Evolutionary conservation across 1,284 basidiomycete genomes (phyloP), one percentile per base, ranked within the genome.

Genomic region (Lignosus rhinocerotis): DNA sequence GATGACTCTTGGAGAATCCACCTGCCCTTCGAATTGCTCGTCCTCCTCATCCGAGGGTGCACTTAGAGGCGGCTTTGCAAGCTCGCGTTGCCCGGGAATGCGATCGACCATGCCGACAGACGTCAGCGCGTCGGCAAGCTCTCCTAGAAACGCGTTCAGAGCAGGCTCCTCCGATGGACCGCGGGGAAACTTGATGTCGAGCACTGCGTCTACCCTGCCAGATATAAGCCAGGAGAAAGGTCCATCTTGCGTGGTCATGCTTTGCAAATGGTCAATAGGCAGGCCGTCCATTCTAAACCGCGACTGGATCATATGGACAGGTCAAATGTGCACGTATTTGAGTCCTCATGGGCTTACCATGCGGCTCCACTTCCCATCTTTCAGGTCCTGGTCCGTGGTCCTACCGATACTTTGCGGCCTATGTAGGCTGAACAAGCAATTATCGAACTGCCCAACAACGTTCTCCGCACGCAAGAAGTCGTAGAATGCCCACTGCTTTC

Each of bases 141-240:
- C 94, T 43, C 84, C 91, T 12, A 99, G 84, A 66, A 99, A 84
- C n/a, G 84, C 89, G 68, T 96, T 91, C 63, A 98, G 80, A n/a
- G 87, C 84, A 30, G 87, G 81, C 63, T 90, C 88, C 51, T 89
- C 87, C 53, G 86, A 80, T 9, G 87, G 84, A 67, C 94, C 88
- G 21, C 87, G 86, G 12, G 97, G 96, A 75, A 99, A 98, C 70
- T 96, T 95, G 76, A 99, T 95, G 75, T 99, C 96, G 17, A 98
- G 84, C 3, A 99, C 97, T 3, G 95, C 92, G 69, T 99, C 96
- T 33, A 98, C 86, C 74, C 96, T 96, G 48, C 97, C 97, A 0
- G 94, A 93, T 1, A 90, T 92, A 63, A 99, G 94, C 96, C 97
- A 99, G 4, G 93, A 94, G 60, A 98, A 88, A 4, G 96, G 95